phyloP scores from a whole-genome alignment of 148 eudicot species.

The Silene conica region DNA sequence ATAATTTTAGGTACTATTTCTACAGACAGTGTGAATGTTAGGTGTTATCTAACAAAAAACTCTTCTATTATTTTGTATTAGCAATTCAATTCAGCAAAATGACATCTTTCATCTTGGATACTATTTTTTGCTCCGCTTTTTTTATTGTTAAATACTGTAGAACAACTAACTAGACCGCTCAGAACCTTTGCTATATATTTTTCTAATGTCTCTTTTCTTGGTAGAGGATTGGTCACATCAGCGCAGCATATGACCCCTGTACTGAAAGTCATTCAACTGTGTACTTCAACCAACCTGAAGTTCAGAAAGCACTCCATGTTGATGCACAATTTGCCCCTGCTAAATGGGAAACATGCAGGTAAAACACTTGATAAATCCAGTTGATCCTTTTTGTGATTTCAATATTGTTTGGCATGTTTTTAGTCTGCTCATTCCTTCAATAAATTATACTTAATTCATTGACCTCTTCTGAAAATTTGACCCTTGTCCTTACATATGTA shows the following conservation, averaged over 20 bases:
- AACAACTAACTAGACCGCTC: neutral
- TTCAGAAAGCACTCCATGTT: slow-evolving; percentile 90
- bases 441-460: neutral
- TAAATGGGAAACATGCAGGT: slow-evolving; percentile 97
- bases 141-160: neutral
- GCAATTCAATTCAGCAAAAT: too few relatives aligned
- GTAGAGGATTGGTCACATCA: slow-evolving; percentile 57
- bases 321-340: slow-evolving; percentile 47
- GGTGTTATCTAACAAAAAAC: too few relatives aligned
- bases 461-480: neutral
- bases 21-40: too few relatives aligned
- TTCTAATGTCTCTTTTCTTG: slow-evolving; percentile 8
- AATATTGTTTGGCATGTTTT: slow-evolving; percentile 6
- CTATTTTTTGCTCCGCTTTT: neutral
- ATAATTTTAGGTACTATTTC: too few relatives aligned
- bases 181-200: neutral
- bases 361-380: slow-evolving; percentile 7
- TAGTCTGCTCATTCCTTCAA: neutral
- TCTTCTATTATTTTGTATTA: too few relatives aligned
- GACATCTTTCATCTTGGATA: neutral
- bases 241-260: slow-evolving; percentile 87
- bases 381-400: slow-evolving; percentile 1
- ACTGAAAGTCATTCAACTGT: slow-evolving; percentile 78
- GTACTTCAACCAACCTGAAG: slow-evolving; percentile 89
- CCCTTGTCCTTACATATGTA: neutral